Evolutionary conservation across 1,284 basidiomycete genomes (phyloP).

Genomic region (Mycosarcoma mackinlayi): DNA sequence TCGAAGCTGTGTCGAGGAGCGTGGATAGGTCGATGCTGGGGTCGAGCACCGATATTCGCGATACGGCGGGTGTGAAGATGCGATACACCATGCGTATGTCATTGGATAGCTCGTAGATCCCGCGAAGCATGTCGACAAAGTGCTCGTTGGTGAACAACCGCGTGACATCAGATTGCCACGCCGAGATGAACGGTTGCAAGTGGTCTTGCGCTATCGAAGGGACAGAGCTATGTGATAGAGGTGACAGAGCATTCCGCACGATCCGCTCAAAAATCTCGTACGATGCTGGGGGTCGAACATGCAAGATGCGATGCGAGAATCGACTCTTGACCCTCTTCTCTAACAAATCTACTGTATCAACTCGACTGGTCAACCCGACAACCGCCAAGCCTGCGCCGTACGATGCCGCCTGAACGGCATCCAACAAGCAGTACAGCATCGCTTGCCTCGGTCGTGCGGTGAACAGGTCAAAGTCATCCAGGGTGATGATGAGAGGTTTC

Average conservation of each 20-base stretch:
- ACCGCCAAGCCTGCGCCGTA: constrained; percentile 62
- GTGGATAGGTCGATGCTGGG: constrained; percentile 12
- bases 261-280: constrained; percentile 42
- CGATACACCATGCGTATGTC: constrained; percentile 51
- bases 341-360: constrained; percentile 61
- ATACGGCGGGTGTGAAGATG: constrained; percentile 24
- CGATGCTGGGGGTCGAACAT: constrained; percentile 49
- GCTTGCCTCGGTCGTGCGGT: constrained; percentile 60
- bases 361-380: constrained; percentile 55
- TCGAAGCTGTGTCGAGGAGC: constrained; percentile 20
- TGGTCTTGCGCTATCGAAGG: background rate
- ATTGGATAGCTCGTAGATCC: constrained; percentile 51
- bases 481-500: constrained; percentile 58
- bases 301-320: constrained; percentile 63
- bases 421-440: constrained; percentile 65
- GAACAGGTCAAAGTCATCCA: constrained; percentile 65
- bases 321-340: constrained; percentile 67
- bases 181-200: background rate
- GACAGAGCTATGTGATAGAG: background rate
- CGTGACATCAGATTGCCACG: constrained; percentile 40
- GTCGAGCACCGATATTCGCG: constrained; percentile 1
- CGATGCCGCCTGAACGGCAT: constrained; percentile 64
- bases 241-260: constrained; percentile 37
- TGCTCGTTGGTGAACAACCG: constrained; percentile 21
- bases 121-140: constrained; percentile 35